phyloP scores from a whole-genome alignment of 2,329 filamentous ascomycete genomes.

The Penicillium hesseltinei region DNA sequence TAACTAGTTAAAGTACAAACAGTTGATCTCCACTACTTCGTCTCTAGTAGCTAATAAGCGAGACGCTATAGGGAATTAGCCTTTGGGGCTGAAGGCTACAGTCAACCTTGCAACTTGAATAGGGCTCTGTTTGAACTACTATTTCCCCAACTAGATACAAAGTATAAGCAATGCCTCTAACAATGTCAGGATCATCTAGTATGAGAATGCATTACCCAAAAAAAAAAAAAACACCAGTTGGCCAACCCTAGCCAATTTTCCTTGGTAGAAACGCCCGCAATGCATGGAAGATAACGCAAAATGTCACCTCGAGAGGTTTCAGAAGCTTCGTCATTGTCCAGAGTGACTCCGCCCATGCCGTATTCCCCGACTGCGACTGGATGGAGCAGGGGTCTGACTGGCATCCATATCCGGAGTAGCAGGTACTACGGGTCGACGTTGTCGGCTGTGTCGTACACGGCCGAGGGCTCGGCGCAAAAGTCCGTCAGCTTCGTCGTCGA shows the following conservation, averaged over 20 bases:
- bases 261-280: conserved; percentile 11
- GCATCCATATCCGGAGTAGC: conserved; percentile 23
- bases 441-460: conserved; percentile 30
- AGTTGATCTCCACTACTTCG: background rate
- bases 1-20: too few species aligned
- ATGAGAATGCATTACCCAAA: background rate
- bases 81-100: background rate
- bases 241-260: background rate
- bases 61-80: background rate
- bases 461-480: conserved; percentile 41
- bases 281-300: conserved; percentile 11
- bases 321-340: conserved; percentile 12
- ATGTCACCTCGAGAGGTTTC: background rate
- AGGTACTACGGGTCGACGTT: conserved; percentile 16
- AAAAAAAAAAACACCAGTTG: background rate
- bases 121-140: background rate
- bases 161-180: background rate
- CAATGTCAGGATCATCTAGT: background rate
- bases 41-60: background rate
- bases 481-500: conserved; percentile 45
- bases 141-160: background rate
- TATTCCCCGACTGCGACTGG: conserved; percentile 20
- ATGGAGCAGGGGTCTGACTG: conserved; percentile 21
- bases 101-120: background rate
- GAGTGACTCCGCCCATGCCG: conserved; percentile 21